Evolutionary conservation across 2,329 filamentous ascomycete genomes (phyloP), one percentile per base, ranked within the genome.

Genomic region (Bipolaris sorokiniana): DNA sequence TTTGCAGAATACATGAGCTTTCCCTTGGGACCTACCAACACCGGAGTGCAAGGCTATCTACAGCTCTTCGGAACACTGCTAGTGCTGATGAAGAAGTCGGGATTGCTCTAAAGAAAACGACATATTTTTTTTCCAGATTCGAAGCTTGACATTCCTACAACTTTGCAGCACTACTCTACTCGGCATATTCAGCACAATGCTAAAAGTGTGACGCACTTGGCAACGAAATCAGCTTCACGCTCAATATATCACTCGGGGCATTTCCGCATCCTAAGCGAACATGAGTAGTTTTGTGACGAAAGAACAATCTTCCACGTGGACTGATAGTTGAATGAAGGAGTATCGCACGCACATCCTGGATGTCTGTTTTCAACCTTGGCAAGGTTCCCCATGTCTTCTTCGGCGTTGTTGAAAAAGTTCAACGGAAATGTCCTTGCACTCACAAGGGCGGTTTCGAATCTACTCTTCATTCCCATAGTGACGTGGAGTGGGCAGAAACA

Each of bases 251-350:
- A 81, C 57, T 31, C 5, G 10, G 82, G 74, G 54, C 84, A 83
- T 16, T 72, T 66, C 72, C 79, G 80, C 11, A 84, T 84, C 65
- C 84, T 81, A 1, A 77, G 74, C 0, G 78, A 76, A 28, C 77
- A 77, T 2, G 78, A 79, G 64, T 82, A 83, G 65, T 63, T 64
- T 42, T 69, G 60, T 11, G 61, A 66, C 81, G 80, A 83, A 0
- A 76, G 64, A 54, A 73, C 81, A 68, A 81, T 82, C 56, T 81
- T 81, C 73, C 82, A 84, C 6, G 77, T 78, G 58, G 81, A 83
- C 54, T 83, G 80, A 42, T 70, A 67, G 37, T 66, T 68, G 41
- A 64, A 64, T 7, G 65, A 67, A 2, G 67, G 64, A 6, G 68
- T 64, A 23, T 68, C 65, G 44, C 67, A 79, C 26, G 77, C 71